Conservation (phyloP, 139 green algal genomes). For the Zygnema cylindricum region DNA sequence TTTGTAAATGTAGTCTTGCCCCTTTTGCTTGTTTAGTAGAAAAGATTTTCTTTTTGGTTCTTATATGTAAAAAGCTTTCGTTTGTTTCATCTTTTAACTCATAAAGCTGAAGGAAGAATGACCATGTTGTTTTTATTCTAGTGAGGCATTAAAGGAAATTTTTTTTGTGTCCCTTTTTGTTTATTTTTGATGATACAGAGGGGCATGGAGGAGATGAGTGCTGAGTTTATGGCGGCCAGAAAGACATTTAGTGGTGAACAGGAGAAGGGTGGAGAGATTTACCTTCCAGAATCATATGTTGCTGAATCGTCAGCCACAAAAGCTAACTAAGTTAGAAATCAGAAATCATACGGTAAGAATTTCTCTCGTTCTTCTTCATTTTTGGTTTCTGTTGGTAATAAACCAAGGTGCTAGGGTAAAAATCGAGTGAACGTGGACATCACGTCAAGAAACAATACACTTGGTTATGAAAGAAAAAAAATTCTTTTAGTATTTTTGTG, state of each 20-base stretch:
- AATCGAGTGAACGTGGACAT: too few species aligned
- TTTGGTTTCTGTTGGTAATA: neutral
- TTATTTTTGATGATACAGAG: conserved; percentile 20
- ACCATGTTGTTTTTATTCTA: neutral
- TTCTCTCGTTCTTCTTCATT: conserved; percentile 9
- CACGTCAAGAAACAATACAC: too few species aligned
- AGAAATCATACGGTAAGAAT: neutral
- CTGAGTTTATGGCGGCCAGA: conserved; percentile 41
- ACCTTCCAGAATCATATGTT: conserved; percentile 55
- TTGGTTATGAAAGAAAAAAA: too few species aligned
- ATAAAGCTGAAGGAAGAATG: neutral
- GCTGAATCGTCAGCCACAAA: neutral
- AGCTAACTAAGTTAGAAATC: neutral
- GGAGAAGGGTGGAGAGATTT: conserved; percentile 59
- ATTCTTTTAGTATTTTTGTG: too few species aligned
- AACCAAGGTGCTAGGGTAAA: neutral
- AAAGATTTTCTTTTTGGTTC: neutral
- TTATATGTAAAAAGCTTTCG: neutral
- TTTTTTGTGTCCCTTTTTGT: neutral
- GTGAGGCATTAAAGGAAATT: neutral
- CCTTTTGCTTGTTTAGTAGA: neutral
- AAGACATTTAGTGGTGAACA: conserved; percentile 61
- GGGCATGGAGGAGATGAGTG: conserved; percentile 62
- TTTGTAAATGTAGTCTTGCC: neutral
- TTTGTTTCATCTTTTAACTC: too few species aligned